Evolutionary conservation across 2,329 filamentous ascomycete genomes (phyloP), one percentile per base, ranked within the genome.

Genomic region (Fusarium compactum): DNA sequence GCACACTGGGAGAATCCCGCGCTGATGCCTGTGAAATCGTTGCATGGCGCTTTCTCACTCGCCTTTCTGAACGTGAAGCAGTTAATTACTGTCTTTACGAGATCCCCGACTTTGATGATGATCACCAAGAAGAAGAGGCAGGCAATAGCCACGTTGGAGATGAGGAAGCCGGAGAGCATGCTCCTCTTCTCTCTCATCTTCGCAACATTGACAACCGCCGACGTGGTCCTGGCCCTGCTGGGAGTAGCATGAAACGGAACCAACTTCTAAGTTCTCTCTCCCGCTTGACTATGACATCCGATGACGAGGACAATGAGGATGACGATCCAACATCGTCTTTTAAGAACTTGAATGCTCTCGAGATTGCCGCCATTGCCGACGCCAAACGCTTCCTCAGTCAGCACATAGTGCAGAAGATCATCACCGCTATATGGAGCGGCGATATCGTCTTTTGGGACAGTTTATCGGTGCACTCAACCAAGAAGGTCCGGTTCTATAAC

Each of bases 381-480:
- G 92, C 93, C 30, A 97, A 97, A 81, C 92, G 92, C 47, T 97
- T 97, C 72, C 85, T 97, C 38, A 91, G 91, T 76, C 93, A 97
- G 78, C 86, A 87, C 64, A 88, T 92, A 5, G 91, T 97, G 14
- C 94, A 97, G 77, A 92, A 91, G 74, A 92, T 97, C 70, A 89
- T 97, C 67, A 91, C 92, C 47, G 92, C 92, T 51, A 92, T 97
- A 57, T 97, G 94, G 93, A 89, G 90, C 68, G 94, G 94, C 47
- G 91, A 95, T 70, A 94, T 97, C 65, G 88, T 95, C 40, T 96
- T 97, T 78, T 97, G 93, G 94, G 91, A 94, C 65, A 88, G 85
- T 8, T 82, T 97, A n/a, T 91, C 88, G 11, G 86, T 93, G 11
- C 84, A 91, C 74, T 89, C 92, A 0, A 87, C 85, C 61, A 97